These are phyloP conservation scores for Fragaria vesca DNA, from an alignment of 306 rosid genomes.

Conservation along the genomic window DNA sequence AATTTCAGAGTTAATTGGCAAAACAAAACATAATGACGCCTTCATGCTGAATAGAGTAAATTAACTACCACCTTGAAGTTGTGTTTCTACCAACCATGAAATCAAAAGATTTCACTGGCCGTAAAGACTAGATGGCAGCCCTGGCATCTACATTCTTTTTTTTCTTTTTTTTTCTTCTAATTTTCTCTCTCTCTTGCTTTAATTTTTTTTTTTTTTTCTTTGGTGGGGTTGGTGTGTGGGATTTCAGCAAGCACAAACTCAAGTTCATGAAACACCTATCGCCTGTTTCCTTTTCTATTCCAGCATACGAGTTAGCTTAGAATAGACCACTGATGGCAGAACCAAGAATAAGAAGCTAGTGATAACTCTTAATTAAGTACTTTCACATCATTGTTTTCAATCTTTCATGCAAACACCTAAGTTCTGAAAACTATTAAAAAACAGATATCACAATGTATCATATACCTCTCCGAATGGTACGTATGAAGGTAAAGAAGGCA, in stretches of 20 bases:
- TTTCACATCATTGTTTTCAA: background rate
- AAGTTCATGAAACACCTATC: background rate
- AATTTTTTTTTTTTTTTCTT: background rate
- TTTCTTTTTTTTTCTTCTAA: background rate
- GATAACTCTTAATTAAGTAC: background rate
- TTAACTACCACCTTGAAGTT: background rate
- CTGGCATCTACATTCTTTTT: background rate
- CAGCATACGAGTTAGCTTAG: background rate
- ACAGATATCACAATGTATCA: slow-evolving; percentile 4
- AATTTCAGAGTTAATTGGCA: background rate
- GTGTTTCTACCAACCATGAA: background rate
- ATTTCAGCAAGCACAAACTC: background rate
- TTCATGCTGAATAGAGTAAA: background rate
- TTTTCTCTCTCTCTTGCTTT: background rate
- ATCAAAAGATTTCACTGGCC: background rate
- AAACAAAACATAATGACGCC: slow-evolving; percentile 2
- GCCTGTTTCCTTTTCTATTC: background rate
- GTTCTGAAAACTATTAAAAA: background rate
- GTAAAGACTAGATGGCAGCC: background rate
- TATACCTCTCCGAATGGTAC: slow-evolving; percentile 94
- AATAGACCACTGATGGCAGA: background rate
- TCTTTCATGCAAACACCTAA: background rate
- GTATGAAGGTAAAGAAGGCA: slow-evolving; percentile 92
- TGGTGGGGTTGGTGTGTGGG: background rate
- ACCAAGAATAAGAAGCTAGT: background rate